These are phyloP conservation scores for Rosellinia necatrix DNA, from an alignment of 2,329 filamentous ascomycete genomes.

Conservation along the genomic window DNA sequence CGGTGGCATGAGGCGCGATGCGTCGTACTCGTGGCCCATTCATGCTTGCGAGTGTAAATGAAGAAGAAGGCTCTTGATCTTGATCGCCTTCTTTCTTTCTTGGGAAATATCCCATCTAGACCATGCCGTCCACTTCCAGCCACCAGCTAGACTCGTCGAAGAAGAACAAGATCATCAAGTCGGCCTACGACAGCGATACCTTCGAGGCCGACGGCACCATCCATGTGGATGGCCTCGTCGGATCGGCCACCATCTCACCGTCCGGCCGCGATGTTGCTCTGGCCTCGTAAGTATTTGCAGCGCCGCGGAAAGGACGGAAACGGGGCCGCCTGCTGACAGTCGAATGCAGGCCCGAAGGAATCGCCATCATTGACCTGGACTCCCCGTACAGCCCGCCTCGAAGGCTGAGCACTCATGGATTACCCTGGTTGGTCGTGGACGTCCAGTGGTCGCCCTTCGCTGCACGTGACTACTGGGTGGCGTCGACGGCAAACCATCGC, in stretches of 20 bases:
- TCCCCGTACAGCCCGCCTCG: slow-evolving; percentile 86
- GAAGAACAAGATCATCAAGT: slow-evolving; percentile 64
- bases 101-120: background rate
- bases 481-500: slow-evolving; percentile 92
- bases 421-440: slow-evolving; percentile 93
- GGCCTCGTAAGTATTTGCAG: slow-evolving; percentile 65
- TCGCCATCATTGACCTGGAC: slow-evolving; percentile 91
- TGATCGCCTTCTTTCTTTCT: too few species aligned
- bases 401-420: slow-evolving; percentile 78
- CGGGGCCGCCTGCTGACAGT: slow-evolving; percentile 25
- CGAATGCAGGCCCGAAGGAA: slow-evolving; percentile 69
- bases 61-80: slow-evolving; percentile 14
- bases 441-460: slow-evolving; percentile 97
- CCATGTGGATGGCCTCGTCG: slow-evolving; percentile 78
- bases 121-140: slow-evolving; percentile 55
- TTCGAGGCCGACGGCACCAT: slow-evolving; percentile 87
- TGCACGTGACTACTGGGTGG: slow-evolving; percentile 87
- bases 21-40: slow-evolving; percentile 12
- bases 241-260: slow-evolving; percentile 90
- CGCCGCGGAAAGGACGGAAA: background rate
- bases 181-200: slow-evolving; percentile 82
- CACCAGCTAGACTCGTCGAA: slow-evolving; percentile 52
- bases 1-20: slow-evolving; percentile 25
- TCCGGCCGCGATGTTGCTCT: slow-evolving; percentile 88
- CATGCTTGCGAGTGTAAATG: slow-evolving; percentile 11